A percentile compares a stretch with the other conserved stretches of the same genome.
Evolutionary conservation across 2,329 filamentous ascomycete species (phyloP).

Genomic region (Aspergillus ustus): DNA sequence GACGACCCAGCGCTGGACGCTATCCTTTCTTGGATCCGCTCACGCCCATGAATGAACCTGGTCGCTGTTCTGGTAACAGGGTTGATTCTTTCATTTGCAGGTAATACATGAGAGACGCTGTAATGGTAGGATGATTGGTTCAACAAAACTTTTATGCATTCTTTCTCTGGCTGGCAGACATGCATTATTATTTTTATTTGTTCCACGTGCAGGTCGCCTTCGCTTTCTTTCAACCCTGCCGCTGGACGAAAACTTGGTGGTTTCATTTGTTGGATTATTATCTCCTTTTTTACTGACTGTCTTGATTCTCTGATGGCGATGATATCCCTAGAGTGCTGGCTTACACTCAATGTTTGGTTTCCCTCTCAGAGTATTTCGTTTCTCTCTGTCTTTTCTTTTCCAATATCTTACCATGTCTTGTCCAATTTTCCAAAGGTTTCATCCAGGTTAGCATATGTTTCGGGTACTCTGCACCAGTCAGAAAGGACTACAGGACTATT

Average conservation of each 20-base stretch:
- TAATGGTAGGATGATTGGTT: slow-evolving; percentile 12
- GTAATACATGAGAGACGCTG: not conserved
- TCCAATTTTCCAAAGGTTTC: not conserved
- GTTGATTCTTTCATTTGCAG: not conserved
- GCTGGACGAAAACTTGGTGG: slow-evolving; percentile 9
- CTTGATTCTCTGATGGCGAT: slow-evolving; percentile 18
- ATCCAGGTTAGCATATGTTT: slow-evolving; percentile 4
- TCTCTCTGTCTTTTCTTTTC: slow-evolving; percentile 8
- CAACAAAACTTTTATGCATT: slow-evolving; percentile 10
- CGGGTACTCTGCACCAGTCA: slow-evolving; percentile 4
- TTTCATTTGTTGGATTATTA: slow-evolving; percentile 1
- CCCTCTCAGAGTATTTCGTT: not conserved
- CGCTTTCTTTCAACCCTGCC: slow-evolving; percentile 20
- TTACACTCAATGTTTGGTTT: slow-evolving; percentile 18
- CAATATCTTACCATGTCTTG: not conserved
- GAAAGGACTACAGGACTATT: not conserved
- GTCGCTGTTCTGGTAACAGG: not conserved
- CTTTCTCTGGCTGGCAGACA: slow-evolving; percentile 18
- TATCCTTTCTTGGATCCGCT: slow-evolving; percentile 53
- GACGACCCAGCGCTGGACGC: slow-evolving; percentile 63
- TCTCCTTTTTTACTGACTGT: slow-evolving; percentile 8
- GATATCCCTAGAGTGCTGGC: slow-evolving; percentile 26
- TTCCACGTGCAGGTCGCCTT: slow-evolving; percentile 25
- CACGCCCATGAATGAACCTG: slow-evolving; percentile 33
- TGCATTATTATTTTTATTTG: slow-evolving; percentile 1